Evolutionary conservation across 768 basidiomycete species (phyloP).

Genomic region (Lactifluus hygrophoroides): DNA sequence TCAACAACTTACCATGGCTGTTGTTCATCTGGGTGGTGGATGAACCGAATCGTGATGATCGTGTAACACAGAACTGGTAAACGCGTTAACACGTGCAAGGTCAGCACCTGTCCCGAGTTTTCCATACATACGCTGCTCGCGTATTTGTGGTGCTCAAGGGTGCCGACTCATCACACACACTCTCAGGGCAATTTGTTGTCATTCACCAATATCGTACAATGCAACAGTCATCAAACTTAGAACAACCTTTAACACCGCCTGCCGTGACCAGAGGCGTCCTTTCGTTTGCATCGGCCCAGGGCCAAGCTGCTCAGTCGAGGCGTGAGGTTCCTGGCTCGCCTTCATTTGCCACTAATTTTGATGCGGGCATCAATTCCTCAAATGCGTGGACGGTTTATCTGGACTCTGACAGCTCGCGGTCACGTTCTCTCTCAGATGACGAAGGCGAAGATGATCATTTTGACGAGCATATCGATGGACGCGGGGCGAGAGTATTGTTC

Average conservation of each 20-base stretch:
- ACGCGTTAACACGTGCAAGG: constrained; percentile 10
- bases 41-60: too few species aligned
- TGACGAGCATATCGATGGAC: constrained; percentile 31
- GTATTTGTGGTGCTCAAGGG: background rate
- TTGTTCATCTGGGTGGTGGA: background rate
- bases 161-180: background rate
- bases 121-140: background rate
- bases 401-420: constrained; percentile 27
- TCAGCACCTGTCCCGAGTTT: too few species aligned
- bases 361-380: constrained; percentile 71
- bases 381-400: constrained; percentile 66
- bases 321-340: background rate
- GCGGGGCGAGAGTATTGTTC: constrained; percentile 61
- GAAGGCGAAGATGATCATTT: constrained; percentile 23
- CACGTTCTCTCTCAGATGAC: constrained; percentile 44
- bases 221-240: background rate
- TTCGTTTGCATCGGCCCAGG: constrained; percentile 14
- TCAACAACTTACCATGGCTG: background rate
- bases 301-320: constrained; percentile 5
- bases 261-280: constrained; percentile 4
- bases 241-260: constrained; percentile 15
- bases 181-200: background rate
- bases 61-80: too few species aligned
- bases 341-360: constrained; percentile 38
- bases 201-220: background rate